These are phyloP conservation scores for Coemansia umbellata DNA, from an alignment of 192 early-diverging fungal species.

Conservation along the genomic window DNA sequence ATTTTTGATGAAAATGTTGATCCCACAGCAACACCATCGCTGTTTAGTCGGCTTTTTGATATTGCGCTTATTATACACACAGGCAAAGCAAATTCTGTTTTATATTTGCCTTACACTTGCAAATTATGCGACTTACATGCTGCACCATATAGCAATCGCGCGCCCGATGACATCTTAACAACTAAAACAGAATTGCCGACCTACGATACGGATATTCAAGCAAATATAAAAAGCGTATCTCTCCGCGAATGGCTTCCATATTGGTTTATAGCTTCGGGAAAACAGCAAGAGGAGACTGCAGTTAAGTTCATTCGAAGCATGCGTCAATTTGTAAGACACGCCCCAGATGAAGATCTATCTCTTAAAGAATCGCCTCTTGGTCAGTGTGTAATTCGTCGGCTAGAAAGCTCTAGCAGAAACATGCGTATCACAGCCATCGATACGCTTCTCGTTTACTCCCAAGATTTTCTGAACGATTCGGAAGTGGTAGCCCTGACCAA, in stretches of 20 bases:
- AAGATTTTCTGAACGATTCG: constrained; percentile 2
- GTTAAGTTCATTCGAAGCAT: constrained; percentile 27
- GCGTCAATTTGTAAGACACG: constrained; percentile 40
- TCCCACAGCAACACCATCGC: not conserved
- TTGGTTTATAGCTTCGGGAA: constrained; percentile 47
- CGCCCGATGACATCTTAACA: no score
- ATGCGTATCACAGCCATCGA: constrained; percentile 41
- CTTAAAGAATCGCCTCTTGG: constrained; percentile 39
- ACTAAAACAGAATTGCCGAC: no score
- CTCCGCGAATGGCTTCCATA: constrained; percentile 46
- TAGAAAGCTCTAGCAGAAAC: constrained; percentile 43
- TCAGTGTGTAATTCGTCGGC: constrained; percentile 27
- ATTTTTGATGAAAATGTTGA: no score
- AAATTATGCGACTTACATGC: not conserved
- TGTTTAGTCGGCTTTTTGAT: not conserved
- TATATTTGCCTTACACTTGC: not conserved
- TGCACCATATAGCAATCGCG: no score
- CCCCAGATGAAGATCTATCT: constrained; percentile 27
- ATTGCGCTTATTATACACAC: not conserved
- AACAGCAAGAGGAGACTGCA: constrained; percentile 16
- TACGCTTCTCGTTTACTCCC: constrained; percentile 30
- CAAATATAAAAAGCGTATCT: no score
- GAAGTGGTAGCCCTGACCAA: constrained; percentile 7
- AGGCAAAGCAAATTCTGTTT: no score
- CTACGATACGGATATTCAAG: no score